phyloP scores from a whole-genome alignment of 2,329 filamentous ascomycete species.

The Aspergillus sp. region DNA sequence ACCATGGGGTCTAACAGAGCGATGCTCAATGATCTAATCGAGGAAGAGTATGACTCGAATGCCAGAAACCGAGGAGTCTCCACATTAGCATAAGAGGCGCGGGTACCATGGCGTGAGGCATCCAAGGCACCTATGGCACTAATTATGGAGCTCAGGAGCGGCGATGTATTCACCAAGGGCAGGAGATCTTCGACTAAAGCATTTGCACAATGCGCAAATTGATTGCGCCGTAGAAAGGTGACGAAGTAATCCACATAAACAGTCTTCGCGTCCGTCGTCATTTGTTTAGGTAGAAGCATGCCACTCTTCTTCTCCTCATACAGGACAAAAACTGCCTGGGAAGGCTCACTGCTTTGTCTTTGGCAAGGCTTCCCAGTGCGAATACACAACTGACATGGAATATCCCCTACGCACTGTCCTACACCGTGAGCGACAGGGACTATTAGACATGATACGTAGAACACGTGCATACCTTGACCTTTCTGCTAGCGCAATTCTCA shows the following conservation, averaged over 20 bases:
- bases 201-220: not conserved
- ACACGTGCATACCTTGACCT: not conserved
- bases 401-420: conserved; percentile 1
- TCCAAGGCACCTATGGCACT: conserved; percentile 3
- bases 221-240: conserved; percentile 1
- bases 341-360: not conserved
- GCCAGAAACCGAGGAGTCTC: not conserved
- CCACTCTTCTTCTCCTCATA: not conserved
- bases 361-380: not conserved
- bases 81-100: not conserved
- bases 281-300: not conserved
- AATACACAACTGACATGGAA: conserved; percentile 3
- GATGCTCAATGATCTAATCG: not conserved
- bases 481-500: conserved; percentile 1
- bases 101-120: conserved; percentile 5
- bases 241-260: conserved; percentile 4
- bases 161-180: not conserved
- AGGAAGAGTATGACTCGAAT: conserved; percentile 1
- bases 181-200: not conserved
- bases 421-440: not conserved
- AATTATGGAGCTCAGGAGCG: not conserved
- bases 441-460: not conserved
- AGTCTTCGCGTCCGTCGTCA: not conserved
- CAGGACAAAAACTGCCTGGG: not conserved
- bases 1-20: not conserved